A percentile compares a stretch with the other conserved stretches of the same genome.
Conservation (phyloP, 2,329 filamentous ascomycete species). For the Diplodia mutila region DNA sequence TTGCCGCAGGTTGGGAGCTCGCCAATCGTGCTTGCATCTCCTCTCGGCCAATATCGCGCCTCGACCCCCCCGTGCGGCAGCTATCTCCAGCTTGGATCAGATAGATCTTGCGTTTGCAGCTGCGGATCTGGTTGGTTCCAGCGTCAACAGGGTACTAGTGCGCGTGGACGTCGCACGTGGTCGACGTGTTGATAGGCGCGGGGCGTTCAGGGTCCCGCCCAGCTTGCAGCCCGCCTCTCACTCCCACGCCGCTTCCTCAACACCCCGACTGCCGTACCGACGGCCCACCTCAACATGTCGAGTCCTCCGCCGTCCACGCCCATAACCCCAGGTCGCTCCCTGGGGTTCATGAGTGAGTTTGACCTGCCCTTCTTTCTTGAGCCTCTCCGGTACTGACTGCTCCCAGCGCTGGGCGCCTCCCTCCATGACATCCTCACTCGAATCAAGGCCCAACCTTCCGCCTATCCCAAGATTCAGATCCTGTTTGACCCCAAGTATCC, state of each 20-base stretch:
- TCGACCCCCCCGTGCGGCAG: background rate
- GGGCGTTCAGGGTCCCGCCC: conserved; percentile 22
- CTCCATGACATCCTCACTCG: conserved; percentile 87
- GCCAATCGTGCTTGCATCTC: conserved; percentile 13
- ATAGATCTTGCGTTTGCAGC: conserved; percentile 6
- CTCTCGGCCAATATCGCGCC: background rate
- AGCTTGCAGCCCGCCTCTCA: background rate
- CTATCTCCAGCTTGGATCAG: background rate
- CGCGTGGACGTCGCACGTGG: conserved; percentile 23
- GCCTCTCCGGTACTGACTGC: background rate
- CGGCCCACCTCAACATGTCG: conserved; percentile 13
- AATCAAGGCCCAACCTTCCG: conserved; percentile 82
- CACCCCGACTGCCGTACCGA: background rate
- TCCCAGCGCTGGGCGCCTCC: conserved; percentile 80
- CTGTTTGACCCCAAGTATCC: conserved; percentile 77
- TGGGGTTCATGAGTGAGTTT: conserved; percentile 47
- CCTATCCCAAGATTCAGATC: conserved; percentile 81
- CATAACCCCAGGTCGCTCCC: conserved; percentile 35
- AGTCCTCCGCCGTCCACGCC: conserved; percentile 21
- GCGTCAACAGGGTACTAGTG: background rate
- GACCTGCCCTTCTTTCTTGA: background rate
- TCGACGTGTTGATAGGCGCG: conserved; percentile 7
- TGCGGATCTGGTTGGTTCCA: conserved; percentile 9
- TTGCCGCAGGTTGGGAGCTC: conserved; percentile 3
- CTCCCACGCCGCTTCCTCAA: conserved; percentile 7